phyloP scores from a whole-genome alignment of 352 stramenopile species.

The Aphanomyces invadans region DNA sequence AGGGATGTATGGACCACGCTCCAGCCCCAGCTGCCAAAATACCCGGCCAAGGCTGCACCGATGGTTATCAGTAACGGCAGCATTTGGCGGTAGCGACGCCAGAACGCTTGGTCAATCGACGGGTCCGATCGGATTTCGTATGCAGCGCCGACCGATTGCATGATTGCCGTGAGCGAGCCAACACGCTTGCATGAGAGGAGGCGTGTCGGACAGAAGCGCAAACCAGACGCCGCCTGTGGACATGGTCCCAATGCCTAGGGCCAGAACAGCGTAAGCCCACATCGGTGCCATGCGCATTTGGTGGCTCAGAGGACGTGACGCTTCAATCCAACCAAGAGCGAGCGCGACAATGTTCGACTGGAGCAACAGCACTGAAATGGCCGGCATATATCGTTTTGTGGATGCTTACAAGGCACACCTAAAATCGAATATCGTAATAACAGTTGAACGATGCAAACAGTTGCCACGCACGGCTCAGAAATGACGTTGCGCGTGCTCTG shows the following conservation, averaged over 20 bases:
- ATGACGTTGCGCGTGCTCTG: too few species aligned
- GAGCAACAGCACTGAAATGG: too few species aligned
- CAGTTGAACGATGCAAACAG: too few species aligned
- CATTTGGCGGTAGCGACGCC: neutral
- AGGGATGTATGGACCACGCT: conserved; percentile 16
- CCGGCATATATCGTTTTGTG: too few species aligned
- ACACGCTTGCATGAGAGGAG: conserved; percentile 14
- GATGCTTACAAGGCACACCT: too few species aligned
- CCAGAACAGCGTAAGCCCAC: conserved; percentile 1
- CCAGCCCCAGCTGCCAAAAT: conserved; percentile 12
- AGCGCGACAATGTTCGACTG: too few species aligned
- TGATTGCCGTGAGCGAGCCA: neutral
- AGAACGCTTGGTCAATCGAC: neutral
- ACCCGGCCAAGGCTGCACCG: neutral
- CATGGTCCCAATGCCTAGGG: neutral
- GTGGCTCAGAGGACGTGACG: too few species aligned
- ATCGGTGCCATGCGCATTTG: conserved; percentile 7
- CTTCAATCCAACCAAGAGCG: too few species aligned
- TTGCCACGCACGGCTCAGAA: too few species aligned
- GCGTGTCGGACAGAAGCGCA: neutral
- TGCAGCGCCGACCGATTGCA: neutral
- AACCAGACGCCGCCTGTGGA: conserved; percentile 17
- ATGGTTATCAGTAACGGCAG: neutral
- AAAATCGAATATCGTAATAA: too few species aligned
- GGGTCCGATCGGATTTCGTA: neutral